phyloP scores from a whole-genome alignment of 805 yeast species.

The Spathaspora hagerdaliae region DNA sequence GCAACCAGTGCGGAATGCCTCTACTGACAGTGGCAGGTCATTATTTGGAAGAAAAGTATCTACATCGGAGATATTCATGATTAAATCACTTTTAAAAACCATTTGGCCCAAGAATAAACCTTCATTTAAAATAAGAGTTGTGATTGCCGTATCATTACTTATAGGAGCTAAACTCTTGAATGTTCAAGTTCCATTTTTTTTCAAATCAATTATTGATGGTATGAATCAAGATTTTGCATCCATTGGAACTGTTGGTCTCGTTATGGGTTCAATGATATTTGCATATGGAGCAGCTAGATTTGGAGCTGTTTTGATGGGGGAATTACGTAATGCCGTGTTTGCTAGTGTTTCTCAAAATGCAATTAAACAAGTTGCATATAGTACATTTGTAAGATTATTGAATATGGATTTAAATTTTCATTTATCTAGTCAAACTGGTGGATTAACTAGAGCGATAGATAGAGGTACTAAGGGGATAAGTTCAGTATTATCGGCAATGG shows the following conservation, averaged over 20 bases:
- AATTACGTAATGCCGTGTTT: conserved; percentile 89
- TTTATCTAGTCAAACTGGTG: conserved; percentile 90
- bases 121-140: conserved; percentile 67
- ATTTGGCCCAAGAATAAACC: conserved; percentile 78
- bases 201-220: conserved; percentile 78
- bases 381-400: conserved; percentile 80
- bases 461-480: conserved; percentile 97
- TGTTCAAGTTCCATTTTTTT: conserved; percentile 94
- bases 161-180: conserved; percentile 80
- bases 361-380: conserved; percentile 81
- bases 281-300: conserved; percentile 94
- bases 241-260: conserved; percentile 60
- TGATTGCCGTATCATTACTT: conserved; percentile 67
- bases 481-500: conserved; percentile 90
- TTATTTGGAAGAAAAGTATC: conserved; percentile 26
- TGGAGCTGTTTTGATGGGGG: conserved; percentile 93
- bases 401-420: conserved; percentile 88
- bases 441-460: conserved; percentile 92
- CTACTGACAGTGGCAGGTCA: not conserved
- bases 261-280: conserved; percentile 62
- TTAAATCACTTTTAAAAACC: conserved; percentile 61
- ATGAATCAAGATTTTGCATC: conserved; percentile 87
- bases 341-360: conserved; percentile 95
- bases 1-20: not conserved
- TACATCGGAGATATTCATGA: conserved; percentile 50